These are phyloP conservation scores for Phlegmacium glaucopus DNA, from an alignment of 768 basidiomycete species.

Conservation along the genomic window DNA sequence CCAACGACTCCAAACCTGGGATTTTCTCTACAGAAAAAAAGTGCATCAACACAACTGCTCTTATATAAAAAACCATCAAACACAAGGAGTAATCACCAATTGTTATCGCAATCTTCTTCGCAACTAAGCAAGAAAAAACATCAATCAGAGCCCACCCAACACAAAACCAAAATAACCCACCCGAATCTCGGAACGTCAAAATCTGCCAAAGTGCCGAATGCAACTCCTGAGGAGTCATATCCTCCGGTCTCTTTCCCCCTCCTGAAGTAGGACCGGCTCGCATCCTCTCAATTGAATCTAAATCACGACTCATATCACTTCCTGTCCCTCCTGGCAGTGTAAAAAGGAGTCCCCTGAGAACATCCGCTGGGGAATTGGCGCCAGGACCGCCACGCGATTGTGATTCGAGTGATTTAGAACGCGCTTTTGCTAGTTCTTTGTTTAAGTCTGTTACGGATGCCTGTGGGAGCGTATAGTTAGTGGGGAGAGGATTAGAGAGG, in stretches of 20 bases:
- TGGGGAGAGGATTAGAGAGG: not conserved
- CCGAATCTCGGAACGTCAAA: conserved; percentile 78
- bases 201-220: conserved; percentile 84
- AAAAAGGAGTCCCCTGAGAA: conserved; percentile 58
- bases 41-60: too few relatives aligned
- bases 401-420: conserved; percentile 41
- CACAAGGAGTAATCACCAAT: conserved; percentile 44
- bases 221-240: conserved; percentile 88
- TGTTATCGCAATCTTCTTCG: conserved; percentile 75
- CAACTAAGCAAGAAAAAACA: conserved; percentile 33
- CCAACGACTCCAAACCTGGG: conserved; percentile 68
- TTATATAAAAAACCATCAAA: not conserved
- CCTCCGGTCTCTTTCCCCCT: conserved; percentile 67
- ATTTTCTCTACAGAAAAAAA: conserved; percentile 58
- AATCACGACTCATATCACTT: conserved; percentile 64
- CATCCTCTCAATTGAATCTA: conserved; percentile 71
- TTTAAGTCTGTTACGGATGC: conserved; percentile 89
- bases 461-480: conserved; percentile 27
- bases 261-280: conserved; percentile 53
- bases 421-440: conserved; percentile 69
- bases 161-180: conserved; percentile 28
- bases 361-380: conserved; percentile 34
- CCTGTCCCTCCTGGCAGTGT: conserved; percentile 61
- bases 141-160: not conserved
- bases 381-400: conserved; percentile 31